Base-by-base conservation (phyloP, 352 stramenopile species). In the Ochromonadaceae sp. region DNA sequence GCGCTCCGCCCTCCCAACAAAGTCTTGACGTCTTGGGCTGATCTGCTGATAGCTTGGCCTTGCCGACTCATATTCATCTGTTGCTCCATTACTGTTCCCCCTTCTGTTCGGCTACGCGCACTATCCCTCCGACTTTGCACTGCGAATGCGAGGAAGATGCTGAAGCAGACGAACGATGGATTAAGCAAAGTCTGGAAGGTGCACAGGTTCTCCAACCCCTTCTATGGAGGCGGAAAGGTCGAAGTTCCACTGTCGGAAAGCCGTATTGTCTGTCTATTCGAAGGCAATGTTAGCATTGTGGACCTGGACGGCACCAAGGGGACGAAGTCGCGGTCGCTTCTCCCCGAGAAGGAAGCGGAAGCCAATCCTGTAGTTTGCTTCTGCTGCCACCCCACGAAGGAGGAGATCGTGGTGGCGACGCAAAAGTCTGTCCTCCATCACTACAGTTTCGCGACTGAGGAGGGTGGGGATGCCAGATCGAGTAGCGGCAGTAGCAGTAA, bases 181-280 rank as follows among this genome's bases (percentile, higher is more conserved):
- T 14, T 59, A 12, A 30, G 31, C 9, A 59, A 59, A 59, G 12
- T 52, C 25, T 59, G 50, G 50, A 59, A 59, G 26, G 50, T 10
- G 14, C 12, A 59, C 17, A 59, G 46, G 22, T 10, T 59, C 12
- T 22, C 9, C 17, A 10, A 59, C 9, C 50, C 50, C 12, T 59
- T 10, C 50, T 59, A 50, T 59, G 14, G 26, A 59, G 50, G 50
- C 9, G 50, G 50, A 7, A 59, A 59, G 50, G 50, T 59, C 39
- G 22, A 22, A 52, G 39, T 28, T 36, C 30, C 32, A 47, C 15
- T 50, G 50, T 12, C 25, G 15, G 15, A 17, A 17, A 44, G 15
- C 15, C 39, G 14, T 17, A n/a, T 44, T 44, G 39, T 15, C n/a
- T 17, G 39, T 44, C n/a, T 44, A 44, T 15, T 17, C n/a, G n/a